Conservation (phyloP, 2,329 filamentous ascomycete genomes). For the Teratosphaeria destructans region DNA sequence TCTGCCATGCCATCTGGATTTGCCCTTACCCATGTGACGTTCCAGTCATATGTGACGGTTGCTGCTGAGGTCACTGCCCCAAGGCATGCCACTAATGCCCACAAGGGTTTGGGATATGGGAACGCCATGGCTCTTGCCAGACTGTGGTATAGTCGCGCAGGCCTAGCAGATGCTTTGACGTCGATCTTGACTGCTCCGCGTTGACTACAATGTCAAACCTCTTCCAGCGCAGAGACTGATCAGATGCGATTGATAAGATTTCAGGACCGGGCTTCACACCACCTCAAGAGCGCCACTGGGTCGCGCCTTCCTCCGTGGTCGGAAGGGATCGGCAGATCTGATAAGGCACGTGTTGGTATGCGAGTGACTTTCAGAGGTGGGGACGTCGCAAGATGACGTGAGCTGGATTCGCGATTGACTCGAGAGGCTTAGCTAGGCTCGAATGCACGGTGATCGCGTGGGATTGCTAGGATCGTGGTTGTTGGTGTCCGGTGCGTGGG, state of each 20-base stretch:
- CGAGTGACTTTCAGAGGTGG: neutral
- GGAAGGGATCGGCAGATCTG: neutral
- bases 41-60: slow-evolving; percentile 40
- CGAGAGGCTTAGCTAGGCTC: neutral
- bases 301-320: neutral
- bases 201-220: neutral
- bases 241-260: slow-evolving; percentile 5
- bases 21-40: slow-evolving; percentile 44
- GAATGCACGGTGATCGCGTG: neutral
- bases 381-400: neutral
- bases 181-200: neutral
- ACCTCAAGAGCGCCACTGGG: neutral
- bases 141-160: neutral
- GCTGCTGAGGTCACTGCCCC: slow-evolving; percentile 12
- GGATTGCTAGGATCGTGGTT: neutral
- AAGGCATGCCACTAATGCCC: slow-evolving; percentile 24
- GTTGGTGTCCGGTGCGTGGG: neutral
- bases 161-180: neutral
- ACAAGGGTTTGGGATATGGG: slow-evolving; percentile 34
- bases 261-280: neutral
- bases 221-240: slow-evolving; percentile 1
- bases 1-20: slow-evolving; percentile 44
- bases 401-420: neutral
- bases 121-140: slow-evolving; percentile 29
- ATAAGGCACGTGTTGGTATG: neutral